Evolutionary conservation across 345 rosid species (phyloP), one percentile per base, ranked within the genome.

Genomic region (Trapa incisa): DNA sequence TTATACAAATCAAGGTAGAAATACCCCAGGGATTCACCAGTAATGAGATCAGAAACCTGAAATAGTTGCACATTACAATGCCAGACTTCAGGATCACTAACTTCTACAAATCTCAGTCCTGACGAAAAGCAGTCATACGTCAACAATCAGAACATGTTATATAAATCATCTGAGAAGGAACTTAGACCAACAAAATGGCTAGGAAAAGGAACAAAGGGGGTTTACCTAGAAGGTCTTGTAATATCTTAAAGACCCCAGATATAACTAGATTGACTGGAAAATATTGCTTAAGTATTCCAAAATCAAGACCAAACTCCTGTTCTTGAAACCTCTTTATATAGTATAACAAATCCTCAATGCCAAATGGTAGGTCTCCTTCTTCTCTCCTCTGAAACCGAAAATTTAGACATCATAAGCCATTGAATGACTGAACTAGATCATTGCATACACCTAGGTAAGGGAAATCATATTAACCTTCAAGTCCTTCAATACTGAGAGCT

Each of bases 201-300:
- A 61, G 4, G 32, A 65, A 8, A 48, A 54, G 61, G 45, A 47
- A 64, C 9, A 42, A 70, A 3, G 35, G 47, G 32, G 68, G 72
- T 22, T 80, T 86, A 93, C 97, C 96, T 72, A 93, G 90, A 75
- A 90, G 88, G 79, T 93, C 98, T 72, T 93, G 97, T 52, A 80
- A 77, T 77, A 88, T 80, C 84, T 90, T 93, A 72, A 90, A 87
- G 73, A 93, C 80, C 72, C 98, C 97, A 66, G 97, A 76, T 33
- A 88, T 75, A 82, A 90, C 97, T 84, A 93, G 83, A 74, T 77
- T 81, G 71, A 87, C 84, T 67, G 94, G 97, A 77, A 93, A 90
- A 80, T 84, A 83, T 71, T 85, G 87, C 75, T 83, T 86, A 66
- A 93, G 78, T 69, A 84, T 87, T 76, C 80, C 90, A 74, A 88